phyloP scores from a whole-genome alignment of 2,329 filamentous ascomycete species.

The Cephalotrichum gorgonifer region DNA sequence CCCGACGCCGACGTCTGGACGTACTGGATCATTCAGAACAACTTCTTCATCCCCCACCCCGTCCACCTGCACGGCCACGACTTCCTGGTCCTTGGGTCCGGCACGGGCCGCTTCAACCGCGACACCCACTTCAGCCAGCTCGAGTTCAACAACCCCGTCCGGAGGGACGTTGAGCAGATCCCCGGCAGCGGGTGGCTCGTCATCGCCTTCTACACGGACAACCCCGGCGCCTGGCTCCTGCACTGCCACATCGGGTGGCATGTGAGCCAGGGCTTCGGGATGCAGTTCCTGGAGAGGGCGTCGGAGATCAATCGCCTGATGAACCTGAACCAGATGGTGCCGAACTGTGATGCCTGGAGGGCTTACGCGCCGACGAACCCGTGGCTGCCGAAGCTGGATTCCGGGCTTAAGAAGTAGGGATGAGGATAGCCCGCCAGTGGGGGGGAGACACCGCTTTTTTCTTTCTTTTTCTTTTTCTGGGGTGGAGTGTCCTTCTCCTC shows the following conservation, averaged over 20 bases:
- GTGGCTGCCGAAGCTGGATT: constrained; percentile 10
- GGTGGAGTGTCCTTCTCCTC: too few species aligned
- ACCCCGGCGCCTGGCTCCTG: constrained; percentile 36
- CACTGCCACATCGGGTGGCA: constrained; percentile 42
- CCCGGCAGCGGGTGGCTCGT: constrained; percentile 31
- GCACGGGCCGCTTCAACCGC: constrained; percentile 10
- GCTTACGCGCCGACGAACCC: constrained; percentile 7
- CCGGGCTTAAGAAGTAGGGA: constrained; percentile 8
- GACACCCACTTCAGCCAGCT: constrained; percentile 14
- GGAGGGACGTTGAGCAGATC: constrained; percentile 34
- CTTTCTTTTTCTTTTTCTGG: background rate
- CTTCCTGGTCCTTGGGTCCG: constrained; percentile 18
- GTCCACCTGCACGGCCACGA: constrained; percentile 36
- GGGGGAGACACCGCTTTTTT: background rate
- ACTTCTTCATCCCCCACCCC: constrained; percentile 24
- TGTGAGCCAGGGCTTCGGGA: constrained; percentile 37
- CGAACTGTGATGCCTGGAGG: constrained; percentile 11
- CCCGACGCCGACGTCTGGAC: constrained; percentile 15
- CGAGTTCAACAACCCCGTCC: constrained; percentile 28
- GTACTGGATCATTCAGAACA: constrained; percentile 20
- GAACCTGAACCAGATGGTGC: constrained; percentile 8
- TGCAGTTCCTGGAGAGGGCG: constrained; percentile 35
- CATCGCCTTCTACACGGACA: constrained; percentile 36
- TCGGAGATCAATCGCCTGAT: constrained; percentile 9
- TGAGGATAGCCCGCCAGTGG: too few species aligned